Percentiles rank a stretch among this genome's conserved stretches.
phyloP scores from a whole-genome alignment of 192 early-diverging fungal species.

The Linnemannia elongata region DNA sequence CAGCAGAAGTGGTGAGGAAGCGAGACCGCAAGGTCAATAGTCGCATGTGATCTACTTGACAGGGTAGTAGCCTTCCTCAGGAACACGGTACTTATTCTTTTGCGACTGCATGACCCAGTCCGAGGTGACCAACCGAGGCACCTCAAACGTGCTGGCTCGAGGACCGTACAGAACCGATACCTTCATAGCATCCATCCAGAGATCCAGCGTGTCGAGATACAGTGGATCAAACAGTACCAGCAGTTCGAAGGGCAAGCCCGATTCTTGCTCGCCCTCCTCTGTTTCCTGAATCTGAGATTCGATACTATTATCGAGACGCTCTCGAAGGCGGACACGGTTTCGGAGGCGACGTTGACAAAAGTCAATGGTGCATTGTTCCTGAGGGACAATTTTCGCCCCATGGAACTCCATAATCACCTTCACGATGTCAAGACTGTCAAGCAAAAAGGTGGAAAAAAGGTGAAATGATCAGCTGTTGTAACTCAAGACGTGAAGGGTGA shows the following conservation, averaged over 20 bases:
- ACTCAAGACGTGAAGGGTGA: not conserved
- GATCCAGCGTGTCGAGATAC: conserved; percentile 38
- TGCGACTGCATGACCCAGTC: conserved; percentile 44
- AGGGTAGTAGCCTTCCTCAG: conserved; percentile 45
- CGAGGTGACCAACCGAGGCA: conserved; percentile 41
- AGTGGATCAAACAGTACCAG: conserved; percentile 37
- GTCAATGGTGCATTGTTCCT: conserved; percentile 41
- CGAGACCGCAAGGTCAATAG: not conserved
- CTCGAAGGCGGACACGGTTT: not conserved
- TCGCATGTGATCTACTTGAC: not conserved
- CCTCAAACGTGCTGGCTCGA: conserved; percentile 17
- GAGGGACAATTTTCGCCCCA: conserved; percentile 30
- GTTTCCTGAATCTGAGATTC: not conserved
- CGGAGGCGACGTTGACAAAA: conserved; percentile 33
- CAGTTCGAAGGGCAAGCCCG: conserved; percentile 21
- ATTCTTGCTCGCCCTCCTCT: conserved; percentile 12
- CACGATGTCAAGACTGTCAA: conserved; percentile 30
- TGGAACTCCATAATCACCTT: conserved; percentile 23
- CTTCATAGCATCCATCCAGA: conserved; percentile 39
- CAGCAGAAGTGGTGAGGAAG: not conserved
- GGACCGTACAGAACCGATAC: conserved; percentile 22
- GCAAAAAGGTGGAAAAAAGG: not conserved
- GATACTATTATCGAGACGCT: not conserved
- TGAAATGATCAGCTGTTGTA: not conserved
- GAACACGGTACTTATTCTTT: conserved; percentile 25